Evolutionary conservation across 805 yeast species (phyloP).

Genomic region (Teunomyces tritomae): DNA sequence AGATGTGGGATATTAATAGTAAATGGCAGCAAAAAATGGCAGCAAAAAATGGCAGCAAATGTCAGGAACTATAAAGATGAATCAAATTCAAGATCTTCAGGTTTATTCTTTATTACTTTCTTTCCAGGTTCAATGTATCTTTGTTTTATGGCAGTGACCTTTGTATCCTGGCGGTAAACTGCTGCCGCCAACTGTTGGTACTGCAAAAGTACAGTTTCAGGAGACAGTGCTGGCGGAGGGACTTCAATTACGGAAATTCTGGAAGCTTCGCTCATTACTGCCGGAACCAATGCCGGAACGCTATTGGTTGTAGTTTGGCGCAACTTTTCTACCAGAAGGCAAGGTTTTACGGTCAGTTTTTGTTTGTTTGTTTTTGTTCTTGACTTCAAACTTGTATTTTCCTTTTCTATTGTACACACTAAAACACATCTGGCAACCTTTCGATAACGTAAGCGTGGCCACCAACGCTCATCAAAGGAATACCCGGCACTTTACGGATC

Average conservation of each 20-base stretch:
- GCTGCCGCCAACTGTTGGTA: not conserved
- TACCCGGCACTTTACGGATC: conserved; percentile 94
- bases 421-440: conserved; percentile 91
- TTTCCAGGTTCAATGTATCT: too few species aligned
- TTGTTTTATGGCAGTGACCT: not conserved
- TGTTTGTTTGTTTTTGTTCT: not conserved
- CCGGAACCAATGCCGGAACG: too few species aligned
- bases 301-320: not conserved
- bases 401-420: conserved; percentile 4
- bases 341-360: not conserved
- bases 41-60: too few species aligned
- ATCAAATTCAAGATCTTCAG: not conserved
- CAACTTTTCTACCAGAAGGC: not conserved
- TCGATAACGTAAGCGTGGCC: conserved; percentile 89
- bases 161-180: not conserved
- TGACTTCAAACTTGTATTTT: not conserved
- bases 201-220: not conserved
- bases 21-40: too few species aligned
- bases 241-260: not conserved
- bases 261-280: too few species aligned
- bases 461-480: conserved; percentile 96
- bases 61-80: not conserved
- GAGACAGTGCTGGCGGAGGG: not conserved
- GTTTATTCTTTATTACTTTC: too few species aligned
- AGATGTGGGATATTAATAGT: too few species aligned